Base-by-base conservation (phyloP, 2,329 filamentous ascomycete genomes). In the Arthrocladium fulminans region DNA sequence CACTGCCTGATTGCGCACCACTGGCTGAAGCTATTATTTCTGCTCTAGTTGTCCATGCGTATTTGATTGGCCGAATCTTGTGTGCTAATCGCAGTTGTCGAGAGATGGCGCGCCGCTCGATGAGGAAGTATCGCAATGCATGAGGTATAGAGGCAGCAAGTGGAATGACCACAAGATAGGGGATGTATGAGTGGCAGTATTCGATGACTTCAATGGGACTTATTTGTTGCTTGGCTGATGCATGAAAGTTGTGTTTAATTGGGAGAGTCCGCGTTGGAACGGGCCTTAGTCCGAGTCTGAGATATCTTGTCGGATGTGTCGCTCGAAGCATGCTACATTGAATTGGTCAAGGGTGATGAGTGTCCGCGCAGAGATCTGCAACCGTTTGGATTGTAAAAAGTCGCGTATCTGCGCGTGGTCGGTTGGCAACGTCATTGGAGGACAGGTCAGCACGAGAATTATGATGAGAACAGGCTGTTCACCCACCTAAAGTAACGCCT, bases 361-460 rank as follows among this genome's bases (percentile, higher is more conserved):
- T n/a, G n/a, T n/a, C n/a, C n/a, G n/a, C n/a, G n/a, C n/a, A n/a
- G n/a, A n/a, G n/a, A 29, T 7, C 7, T 29, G 27, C 7, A 29
- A 29, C 13, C 7, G n/a, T 35, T 8, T 15, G 17, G 17, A 35
- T 8, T 15, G 13, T 9, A n/a, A 15, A 15, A 7, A 35, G 32
- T 35, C 32, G 32, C 32, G 32, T 8, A n/a, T 5, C 32, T 15
- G 32, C 32, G 32, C 32, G 32, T 35, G 19, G 8, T 6, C 9
- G 17, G 8, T 40, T 9, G 37, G 37, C 37, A 40, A 40, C 37
- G 37, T 40, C 37, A 40, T 40, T n/a, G 37, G 19, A 22, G 9
- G 12, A 15, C 13, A n/a, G 7, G 34, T 19, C 37, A 23, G 23
- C 37, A 40, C 37, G 37, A 40, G 37, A 24, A 12, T 7, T 22